Percentiles rank a stretch among this genome's conserved stretches.
Evolutionary conservation across 1,284 basidiomycete species (phyloP).

Genomic region (Omphalotus olearius): DNA sequence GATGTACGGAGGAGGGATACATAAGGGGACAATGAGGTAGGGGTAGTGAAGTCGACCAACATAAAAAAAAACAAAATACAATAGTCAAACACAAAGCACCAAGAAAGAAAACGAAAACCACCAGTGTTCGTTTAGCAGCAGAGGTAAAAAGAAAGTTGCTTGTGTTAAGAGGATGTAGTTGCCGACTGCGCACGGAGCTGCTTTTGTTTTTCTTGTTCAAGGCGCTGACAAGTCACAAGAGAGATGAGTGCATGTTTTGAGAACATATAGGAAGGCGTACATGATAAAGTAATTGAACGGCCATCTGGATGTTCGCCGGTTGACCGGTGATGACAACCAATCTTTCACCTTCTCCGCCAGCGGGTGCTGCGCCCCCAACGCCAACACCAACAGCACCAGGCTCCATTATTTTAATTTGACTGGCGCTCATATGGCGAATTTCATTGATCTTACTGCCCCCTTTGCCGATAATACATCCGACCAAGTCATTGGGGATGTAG

Average conservation of each 20-base stretch:
- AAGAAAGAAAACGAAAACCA: no score
- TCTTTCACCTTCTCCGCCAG: constrained; percentile 79
- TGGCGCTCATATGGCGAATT: constrained; percentile 90
- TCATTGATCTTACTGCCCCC: constrained; percentile 99
- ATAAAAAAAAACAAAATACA: no score
- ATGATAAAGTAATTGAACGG: constrained; percentile 90
- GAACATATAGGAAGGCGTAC: constrained; percentile 42
- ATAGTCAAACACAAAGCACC: no score
- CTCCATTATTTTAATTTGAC: constrained; percentile 99
- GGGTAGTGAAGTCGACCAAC: no score
- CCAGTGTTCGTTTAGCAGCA: no score
- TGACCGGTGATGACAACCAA: constrained; percentile 94
- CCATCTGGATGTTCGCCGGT: constrained; percentile 93
- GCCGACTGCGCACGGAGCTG: constrained; percentile 49
- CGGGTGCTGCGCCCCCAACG: constrained; percentile 57
- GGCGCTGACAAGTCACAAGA: constrained; percentile 50
- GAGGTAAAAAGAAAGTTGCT: background rate
- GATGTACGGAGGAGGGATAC: no score
- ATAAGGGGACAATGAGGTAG: no score
- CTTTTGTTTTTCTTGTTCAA: constrained; percentile 88
- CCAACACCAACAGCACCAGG: constrained; percentile 77
- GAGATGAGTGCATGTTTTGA: constrained; percentile 9
- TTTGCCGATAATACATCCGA: constrained; percentile 98
- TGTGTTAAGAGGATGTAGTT: background rate
- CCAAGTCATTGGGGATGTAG: constrained; percentile 96